Evolutionary conservation across 1,284 basidiomycete species (phyloP).

Genomic region (Austropuccinia psidii): DNA sequence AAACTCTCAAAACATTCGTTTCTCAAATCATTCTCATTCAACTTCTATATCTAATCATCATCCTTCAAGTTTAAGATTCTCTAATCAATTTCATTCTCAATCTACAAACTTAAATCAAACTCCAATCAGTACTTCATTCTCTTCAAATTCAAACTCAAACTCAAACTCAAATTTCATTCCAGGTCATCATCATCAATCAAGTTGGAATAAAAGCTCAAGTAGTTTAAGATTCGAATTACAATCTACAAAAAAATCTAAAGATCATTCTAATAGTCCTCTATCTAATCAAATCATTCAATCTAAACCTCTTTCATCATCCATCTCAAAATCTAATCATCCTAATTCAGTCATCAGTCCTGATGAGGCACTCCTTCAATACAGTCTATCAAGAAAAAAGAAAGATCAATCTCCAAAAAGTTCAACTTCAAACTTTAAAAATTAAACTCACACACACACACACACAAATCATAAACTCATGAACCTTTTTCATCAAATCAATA

Average conservation of each 20-base stretch:
- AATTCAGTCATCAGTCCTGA: conserved; percentile 10
- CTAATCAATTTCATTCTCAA: background rate
- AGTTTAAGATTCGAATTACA: conserved; percentile 18
- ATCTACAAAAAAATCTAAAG: background rate
- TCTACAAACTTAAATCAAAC: background rate
- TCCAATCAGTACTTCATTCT: background rate
- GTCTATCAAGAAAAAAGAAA: too few species aligned
- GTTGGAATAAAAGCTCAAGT: background rate
- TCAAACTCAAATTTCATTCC: background rate
- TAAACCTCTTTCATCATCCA: background rate
- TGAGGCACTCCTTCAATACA: conserved; percentile 32
- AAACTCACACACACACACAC: too few species aligned
- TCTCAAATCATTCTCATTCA: background rate
- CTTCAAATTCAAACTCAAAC: background rate
- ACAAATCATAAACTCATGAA: too few species aligned
- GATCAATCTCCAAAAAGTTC: too few species aligned
- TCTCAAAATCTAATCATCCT: background rate
- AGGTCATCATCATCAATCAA: background rate
- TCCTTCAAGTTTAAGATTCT: background rate
- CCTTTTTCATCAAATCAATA: too few species aligned
- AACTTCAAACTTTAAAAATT: too few species aligned
- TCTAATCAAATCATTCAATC: background rate
- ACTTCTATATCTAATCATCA: background rate
- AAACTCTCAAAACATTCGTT: background rate
- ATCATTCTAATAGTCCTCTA: background rate